Percentiles rank a stretch among this genome's conserved stretches.
Evolutionary conservation across 768 basidiomycete genomes (phyloP).

Genomic region (Roridomyces roridus): DNA sequence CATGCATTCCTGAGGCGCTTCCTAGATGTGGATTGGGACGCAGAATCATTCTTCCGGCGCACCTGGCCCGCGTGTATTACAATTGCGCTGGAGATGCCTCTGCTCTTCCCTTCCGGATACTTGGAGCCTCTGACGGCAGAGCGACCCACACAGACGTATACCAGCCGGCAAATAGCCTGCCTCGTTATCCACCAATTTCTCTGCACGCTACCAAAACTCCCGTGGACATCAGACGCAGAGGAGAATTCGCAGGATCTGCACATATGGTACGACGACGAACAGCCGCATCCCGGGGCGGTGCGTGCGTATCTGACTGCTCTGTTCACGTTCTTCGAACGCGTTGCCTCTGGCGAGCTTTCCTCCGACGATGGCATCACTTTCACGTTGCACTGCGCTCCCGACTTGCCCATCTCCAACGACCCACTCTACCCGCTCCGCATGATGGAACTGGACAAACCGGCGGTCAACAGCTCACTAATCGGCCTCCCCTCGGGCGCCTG

Average conservation of each 20-base stretch:
- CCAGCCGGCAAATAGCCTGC: constrained; percentile 11
- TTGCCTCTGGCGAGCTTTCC: neutral
- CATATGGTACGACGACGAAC: constrained; percentile 16
- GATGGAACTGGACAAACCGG: constrained; percentile 4
- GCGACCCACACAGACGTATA: neutral
- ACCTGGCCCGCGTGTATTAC: constrained; percentile 14
- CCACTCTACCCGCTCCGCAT: constrained; percentile 1
- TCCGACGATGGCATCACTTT: constrained; percentile 1
- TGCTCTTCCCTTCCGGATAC: constrained; percentile 12
- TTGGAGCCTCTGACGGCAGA: neutral
- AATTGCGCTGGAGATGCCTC: constrained; percentile 17
- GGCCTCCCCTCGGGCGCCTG: constrained; percentile 13
- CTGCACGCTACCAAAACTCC: constrained; percentile 18
- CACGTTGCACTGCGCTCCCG: constrained; percentile 1
- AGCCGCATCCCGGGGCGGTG: constrained; percentile 21
- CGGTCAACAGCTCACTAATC: neutral
- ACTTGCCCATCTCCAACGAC: neutral
- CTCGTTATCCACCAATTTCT: constrained; percentile 22
- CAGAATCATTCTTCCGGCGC: neutral
- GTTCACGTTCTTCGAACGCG: constrained; percentile 18
- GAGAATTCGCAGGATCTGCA: constrained; percentile 18
- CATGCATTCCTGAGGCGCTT: neutral
- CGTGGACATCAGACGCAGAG: constrained; percentile 3
- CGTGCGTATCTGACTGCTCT: constrained; percentile 18
- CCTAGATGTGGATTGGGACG: neutral